Evolutionary conservation across 2,329 filamentous ascomycete genomes (phyloP).

Genomic region (Calonectria fujianensis): DNA sequence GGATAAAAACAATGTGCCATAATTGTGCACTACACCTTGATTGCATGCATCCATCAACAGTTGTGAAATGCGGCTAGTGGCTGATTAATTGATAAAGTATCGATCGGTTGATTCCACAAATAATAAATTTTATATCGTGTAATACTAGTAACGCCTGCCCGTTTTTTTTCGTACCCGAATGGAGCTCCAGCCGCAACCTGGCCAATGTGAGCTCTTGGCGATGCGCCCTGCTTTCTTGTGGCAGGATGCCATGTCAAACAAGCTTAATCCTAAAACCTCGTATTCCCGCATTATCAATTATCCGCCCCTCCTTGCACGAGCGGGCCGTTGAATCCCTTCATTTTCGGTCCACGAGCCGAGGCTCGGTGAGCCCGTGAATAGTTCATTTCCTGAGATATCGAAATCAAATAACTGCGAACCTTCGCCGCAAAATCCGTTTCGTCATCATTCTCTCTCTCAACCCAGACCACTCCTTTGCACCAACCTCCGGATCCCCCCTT

Average conservation of each 20-base stretch:
- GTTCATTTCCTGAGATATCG: slow-evolving; percentile 1
- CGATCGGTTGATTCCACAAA: not conserved
- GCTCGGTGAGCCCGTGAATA: slow-evolving; percentile 23
- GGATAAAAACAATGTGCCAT: not conserved
- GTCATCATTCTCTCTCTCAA: slow-evolving; percentile 10
- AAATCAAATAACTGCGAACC: slow-evolving; percentile 2
- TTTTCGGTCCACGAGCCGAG: slow-evolving; percentile 9
- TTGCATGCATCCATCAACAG: not conserved
- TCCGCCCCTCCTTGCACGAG: slow-evolving; percentile 33
- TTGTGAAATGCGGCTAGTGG: not conserved
- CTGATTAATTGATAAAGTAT: not conserved
- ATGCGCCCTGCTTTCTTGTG: slow-evolving; percentile 17
- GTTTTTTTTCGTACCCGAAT: not conserved
- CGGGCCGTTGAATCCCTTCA: slow-evolving; percentile 7
- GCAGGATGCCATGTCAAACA: slow-evolving; percentile 8
- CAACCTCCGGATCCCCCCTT: not conserved
- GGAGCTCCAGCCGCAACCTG: slow-evolving; percentile 1
- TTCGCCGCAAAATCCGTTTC: not conserved
- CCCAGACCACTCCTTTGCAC: not conserved
- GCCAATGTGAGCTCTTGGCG: slow-evolving; percentile 9
- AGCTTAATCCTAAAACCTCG: slow-evolving; percentile 34
- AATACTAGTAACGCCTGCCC: not conserved
- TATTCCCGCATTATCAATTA: slow-evolving; percentile 46
- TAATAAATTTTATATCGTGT: not conserved
- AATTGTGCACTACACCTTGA: not conserved